Percentiles rank a stretch among this genome's conserved stretches.
Evolutionary conservation across 2,329 filamentous ascomycete species (phyloP).

Genomic region (Dactylellina drechsleri): DNA sequence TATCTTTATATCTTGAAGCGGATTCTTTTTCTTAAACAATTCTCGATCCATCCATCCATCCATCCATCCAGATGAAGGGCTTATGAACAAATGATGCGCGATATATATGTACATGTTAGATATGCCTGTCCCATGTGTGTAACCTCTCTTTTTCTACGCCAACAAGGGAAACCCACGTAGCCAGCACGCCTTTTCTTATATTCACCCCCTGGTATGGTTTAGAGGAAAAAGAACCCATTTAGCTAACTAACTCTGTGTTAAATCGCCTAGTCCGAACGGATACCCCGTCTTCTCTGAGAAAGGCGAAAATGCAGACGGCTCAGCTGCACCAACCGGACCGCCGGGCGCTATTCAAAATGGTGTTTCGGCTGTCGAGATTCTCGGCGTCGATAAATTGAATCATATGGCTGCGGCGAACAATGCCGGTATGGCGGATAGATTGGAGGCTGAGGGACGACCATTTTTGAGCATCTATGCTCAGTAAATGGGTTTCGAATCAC

Average conservation of each 20-base stretch:
- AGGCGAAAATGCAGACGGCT: constrained; percentile 8
- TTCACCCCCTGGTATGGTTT: background rate
- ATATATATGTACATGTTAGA: constrained; percentile 23
- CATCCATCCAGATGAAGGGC: constrained; percentile 35
- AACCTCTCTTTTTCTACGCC: constrained; percentile 8
- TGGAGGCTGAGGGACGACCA: constrained; percentile 60
- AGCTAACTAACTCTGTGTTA: constrained; percentile 21
- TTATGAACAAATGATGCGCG: constrained; percentile 20
- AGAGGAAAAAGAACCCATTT: background rate
- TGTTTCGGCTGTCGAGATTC: constrained; percentile 59
- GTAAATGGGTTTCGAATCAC: constrained; percentile 53
- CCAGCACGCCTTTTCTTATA: constrained; percentile 13
- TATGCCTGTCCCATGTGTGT: constrained; percentile 13
- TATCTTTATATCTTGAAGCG: constrained; percentile 35
- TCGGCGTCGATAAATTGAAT: constrained; percentile 59
- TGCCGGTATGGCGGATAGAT: constrained; percentile 58
- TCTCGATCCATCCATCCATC: background rate
- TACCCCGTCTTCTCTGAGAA: constrained; percentile 37
- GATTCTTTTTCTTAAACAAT: constrained; percentile 36
- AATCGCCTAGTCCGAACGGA: constrained; percentile 38
- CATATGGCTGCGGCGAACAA: constrained; percentile 59
- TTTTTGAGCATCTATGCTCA: constrained; percentile 61
- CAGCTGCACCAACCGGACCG: constrained; percentile 56
- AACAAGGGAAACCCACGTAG: constrained; percentile 47
- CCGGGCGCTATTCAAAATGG: constrained; percentile 58